These are phyloP conservation scores for Saturnispora mendoncae DNA, from an alignment of 805 yeast species.

Conservation along the genomic window DNA sequence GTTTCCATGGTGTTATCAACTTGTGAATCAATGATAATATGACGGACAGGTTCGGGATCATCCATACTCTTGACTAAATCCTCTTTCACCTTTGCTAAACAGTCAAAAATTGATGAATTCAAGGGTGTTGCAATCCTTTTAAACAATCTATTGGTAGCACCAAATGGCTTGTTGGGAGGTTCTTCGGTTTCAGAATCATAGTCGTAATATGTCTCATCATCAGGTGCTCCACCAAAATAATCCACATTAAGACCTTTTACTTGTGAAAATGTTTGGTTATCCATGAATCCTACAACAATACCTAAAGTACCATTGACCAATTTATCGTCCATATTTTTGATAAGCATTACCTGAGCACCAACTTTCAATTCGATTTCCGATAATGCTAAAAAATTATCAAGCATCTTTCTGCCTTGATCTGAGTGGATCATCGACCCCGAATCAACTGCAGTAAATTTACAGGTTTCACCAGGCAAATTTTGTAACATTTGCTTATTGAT, in stretches of 20 bases:
- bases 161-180: neutral
- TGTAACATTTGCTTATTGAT: slow-evolving; percentile 49
- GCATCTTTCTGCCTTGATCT: slow-evolving; percentile 34
- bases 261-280: slow-evolving; percentile 34
- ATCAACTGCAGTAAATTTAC: slow-evolving; percentile 43
- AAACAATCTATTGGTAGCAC: slow-evolving; percentile 5
- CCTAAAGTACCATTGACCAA: slow-evolving; percentile 77
- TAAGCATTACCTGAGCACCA: slow-evolving; percentile 78
- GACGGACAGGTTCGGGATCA: neutral
- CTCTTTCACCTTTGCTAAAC: slow-evolving; percentile 4
- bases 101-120: slow-evolving; percentile 6
- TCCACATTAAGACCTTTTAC: slow-evolving; percentile 8
- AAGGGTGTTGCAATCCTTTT: slow-evolving; percentile 5
- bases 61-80: neutral
- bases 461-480: slow-evolving; percentile 36
- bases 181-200: slow-evolving; percentile 9
- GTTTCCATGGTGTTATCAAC: neutral
- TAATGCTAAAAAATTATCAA: slow-evolving; percentile 58
- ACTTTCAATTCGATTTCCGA: slow-evolving; percentile 45
- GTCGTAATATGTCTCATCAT: slow-evolving; percentile 7
- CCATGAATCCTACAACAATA: slow-evolving; percentile 40
- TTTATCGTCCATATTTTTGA: slow-evolving; percentile 63
- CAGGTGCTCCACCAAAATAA: slow-evolving; percentile 1
- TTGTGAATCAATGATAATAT: neutral
- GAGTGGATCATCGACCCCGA: slow-evolving; percentile 39